Percentiles rank a stretch among this genome's conserved stretches.
phyloP scores from a whole-genome alignment of 1,284 basidiomycete genomes.

The Malassezia caprae region DNA sequence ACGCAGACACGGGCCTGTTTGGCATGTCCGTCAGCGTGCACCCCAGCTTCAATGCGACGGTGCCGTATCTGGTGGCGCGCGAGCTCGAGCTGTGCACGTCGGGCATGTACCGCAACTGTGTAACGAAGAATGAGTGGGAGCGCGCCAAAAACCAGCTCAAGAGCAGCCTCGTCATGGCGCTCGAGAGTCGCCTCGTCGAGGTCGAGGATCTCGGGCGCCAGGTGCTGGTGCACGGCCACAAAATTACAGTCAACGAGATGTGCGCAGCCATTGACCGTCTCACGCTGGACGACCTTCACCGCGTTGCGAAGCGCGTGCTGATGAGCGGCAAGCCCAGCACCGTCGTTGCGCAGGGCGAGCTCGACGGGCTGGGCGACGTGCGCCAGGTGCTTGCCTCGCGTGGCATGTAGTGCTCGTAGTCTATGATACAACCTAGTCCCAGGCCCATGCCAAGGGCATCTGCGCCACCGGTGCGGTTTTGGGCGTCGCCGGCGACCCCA shows the following conservation, averaged over 20 bases:
- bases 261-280: slow-evolving; percentile 75
- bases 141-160: slow-evolving; percentile 95
- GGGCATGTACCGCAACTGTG: slow-evolving; percentile 43
- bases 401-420: slow-evolving; percentile 19
- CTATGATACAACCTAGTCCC: neutral
- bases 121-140: slow-evolving; percentile 62
- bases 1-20: slow-evolving; percentile 85
- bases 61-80: slow-evolving; percentile 74
- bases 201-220: slow-evolving; percentile 55
- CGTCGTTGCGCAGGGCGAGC: slow-evolving; percentile 38
- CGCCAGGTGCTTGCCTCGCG: slow-evolving; percentile 29
- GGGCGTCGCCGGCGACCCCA: neutral
- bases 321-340: slow-evolving; percentile 43
- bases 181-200: slow-evolving; percentile 80
- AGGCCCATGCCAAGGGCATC: slow-evolving; percentile 2
- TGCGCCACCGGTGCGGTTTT: neutral
- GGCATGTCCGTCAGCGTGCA: slow-evolving; percentile 84
- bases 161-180: slow-evolving; percentile 83
- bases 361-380: slow-evolving; percentile 36
- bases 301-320: slow-evolving; percentile 66
- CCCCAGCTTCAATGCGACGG: slow-evolving; percentile 58
- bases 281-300: slow-evolving; percentile 60
- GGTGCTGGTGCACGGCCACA: slow-evolving; percentile 81
- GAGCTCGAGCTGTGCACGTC: slow-evolving; percentile 55
- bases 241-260: slow-evolving; percentile 83